Base-by-base conservation (phyloP, 2,329 filamentous ascomycete genomes). In the Xylariaceae sp. region DNA sequence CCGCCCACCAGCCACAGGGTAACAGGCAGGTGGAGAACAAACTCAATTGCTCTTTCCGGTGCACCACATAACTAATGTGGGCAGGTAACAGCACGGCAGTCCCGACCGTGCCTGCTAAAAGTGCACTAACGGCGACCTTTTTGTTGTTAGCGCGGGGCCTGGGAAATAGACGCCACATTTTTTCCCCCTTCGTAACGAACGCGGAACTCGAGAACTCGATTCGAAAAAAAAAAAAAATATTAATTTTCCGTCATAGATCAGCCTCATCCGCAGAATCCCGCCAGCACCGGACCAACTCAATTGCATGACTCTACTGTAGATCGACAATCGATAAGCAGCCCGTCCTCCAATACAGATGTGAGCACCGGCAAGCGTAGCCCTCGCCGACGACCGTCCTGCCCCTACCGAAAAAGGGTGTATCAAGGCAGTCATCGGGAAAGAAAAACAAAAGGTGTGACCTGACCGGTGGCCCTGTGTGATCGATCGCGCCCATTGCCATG, bases 401-500 rank as follows among this genome's bases (percentile, higher is more conserved):
- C n/a, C 43, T n/a, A 46, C 41, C 29, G 37, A 34, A 11, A 12
- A 31, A 27, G 29, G 27, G 45, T 34, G 37, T 47, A 5, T 45
- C 39, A 27, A 45, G 43, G 46, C 42, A 46, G 41, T 44, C 27
- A 44, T 26, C 31, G 12, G 43, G 43, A 6, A 19, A 30, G 43
- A 45, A 45, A 45, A 19, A 37, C 35, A 9, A 50, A 34, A 46
- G 53, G 50, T 50, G 52, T 53, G 47, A 58, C 50, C 47, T 48
- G 19, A 43, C 39, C 42, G 32, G 51, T 42, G 51, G 46, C 43
- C 42, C 39, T 52, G 56, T 59, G 59, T 60, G 53, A 54, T 57
- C 59, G 51, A 54, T 56, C 57, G 51, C 56, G 53, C 57, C 19
- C 54, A 62, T 51, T 66, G 64, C 64, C 62, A 67, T 68, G 66